These are phyloP conservation scores for Monilinia polystroma DNA, from an alignment of 2,329 filamentous ascomycete species.

Conservation along the genomic window DNA sequence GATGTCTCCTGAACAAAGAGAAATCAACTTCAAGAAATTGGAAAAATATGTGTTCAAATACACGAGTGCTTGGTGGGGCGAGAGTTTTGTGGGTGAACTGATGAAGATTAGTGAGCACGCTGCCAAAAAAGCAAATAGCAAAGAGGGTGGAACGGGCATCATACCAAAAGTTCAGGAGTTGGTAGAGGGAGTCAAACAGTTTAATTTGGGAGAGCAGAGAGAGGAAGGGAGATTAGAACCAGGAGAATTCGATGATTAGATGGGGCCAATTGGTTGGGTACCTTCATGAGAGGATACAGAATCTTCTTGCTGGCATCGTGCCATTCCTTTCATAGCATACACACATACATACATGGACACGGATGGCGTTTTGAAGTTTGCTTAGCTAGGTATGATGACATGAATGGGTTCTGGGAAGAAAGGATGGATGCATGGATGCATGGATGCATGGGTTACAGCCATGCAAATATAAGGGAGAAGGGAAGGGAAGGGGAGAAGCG, in stretches of 20 bases:
- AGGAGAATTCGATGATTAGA: constrained; percentile 23
- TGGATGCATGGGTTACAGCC: too few species aligned
- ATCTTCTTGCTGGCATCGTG: background rate
- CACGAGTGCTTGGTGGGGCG: constrained; percentile 95
- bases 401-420: background rate
- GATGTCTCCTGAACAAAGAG: constrained; percentile 86
- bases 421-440: background rate
- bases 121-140: constrained; percentile 37
- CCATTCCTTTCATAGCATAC: background rate
- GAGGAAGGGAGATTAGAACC: constrained; percentile 23
- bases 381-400: background rate
- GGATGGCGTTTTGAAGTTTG: background rate
- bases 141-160: constrained; percentile 5
- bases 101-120: constrained; percentile 39
- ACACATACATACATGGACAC: background rate
- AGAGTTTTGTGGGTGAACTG: constrained; percentile 87
- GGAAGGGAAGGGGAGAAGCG: background rate
- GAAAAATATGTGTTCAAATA: constrained; percentile 97
- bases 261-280: background rate
- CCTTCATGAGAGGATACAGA: background rate
- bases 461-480: background rate
- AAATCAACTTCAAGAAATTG: constrained; percentile 84
- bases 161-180: constrained; percentile 26
- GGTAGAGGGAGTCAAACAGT: constrained; percentile 26
- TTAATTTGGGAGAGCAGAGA: constrained; percentile 26